Percentiles rank a stretch among this genome's conserved stretches.
Conservation (phyloP, 176 grass and related monocot genomes). For the Oryza punctata region DNA sequence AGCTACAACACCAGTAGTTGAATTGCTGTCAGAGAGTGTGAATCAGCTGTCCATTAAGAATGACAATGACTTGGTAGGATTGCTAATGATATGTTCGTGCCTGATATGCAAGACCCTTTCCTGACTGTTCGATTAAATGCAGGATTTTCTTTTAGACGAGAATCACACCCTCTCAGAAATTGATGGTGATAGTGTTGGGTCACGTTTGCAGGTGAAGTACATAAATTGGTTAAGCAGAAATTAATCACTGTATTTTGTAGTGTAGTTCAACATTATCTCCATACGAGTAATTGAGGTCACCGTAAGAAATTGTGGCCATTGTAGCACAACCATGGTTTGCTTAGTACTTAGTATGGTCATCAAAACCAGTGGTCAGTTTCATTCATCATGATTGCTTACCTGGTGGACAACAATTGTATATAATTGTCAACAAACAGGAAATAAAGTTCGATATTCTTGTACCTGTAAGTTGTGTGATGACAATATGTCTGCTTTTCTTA, state of each 20-base stretch:
- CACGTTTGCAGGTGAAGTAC: conserved; percentile 53
- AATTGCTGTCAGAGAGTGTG: conserved; percentile 76
- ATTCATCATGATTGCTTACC: background rate
- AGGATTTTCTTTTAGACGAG: conserved; percentile 80
- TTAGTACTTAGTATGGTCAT: background rate
- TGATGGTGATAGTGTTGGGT: conserved; percentile 51
- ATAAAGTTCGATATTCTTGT: background rate
- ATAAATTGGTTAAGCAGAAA: conserved; percentile 30
- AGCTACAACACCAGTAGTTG: conserved; percentile 69
- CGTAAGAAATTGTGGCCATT: background rate
- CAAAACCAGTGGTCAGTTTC: background rate
- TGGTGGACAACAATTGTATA: background rate
- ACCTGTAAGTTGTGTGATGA: conserved; percentile 25
- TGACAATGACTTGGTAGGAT: conserved; percentile 67
- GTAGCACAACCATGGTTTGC: background rate
- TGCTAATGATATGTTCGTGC: conserved; percentile 18
- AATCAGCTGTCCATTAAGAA: conserved; percentile 69
- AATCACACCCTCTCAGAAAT: conserved; percentile 59
- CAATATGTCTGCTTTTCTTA: conserved; percentile 34
- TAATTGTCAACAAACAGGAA: background rate
- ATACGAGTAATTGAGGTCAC: background rate
- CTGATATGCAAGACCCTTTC: conserved; percentile 29
- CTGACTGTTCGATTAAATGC: conserved; percentile 32
- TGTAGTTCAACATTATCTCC: conserved; percentile 7
- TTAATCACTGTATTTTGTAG: background rate